Percentiles rank a stretch among this genome's conserved stretches.
phyloP scores from a whole-genome alignment of 2,329 filamentous ascomycete genomes.

The Drechslera avenae region DNA sequence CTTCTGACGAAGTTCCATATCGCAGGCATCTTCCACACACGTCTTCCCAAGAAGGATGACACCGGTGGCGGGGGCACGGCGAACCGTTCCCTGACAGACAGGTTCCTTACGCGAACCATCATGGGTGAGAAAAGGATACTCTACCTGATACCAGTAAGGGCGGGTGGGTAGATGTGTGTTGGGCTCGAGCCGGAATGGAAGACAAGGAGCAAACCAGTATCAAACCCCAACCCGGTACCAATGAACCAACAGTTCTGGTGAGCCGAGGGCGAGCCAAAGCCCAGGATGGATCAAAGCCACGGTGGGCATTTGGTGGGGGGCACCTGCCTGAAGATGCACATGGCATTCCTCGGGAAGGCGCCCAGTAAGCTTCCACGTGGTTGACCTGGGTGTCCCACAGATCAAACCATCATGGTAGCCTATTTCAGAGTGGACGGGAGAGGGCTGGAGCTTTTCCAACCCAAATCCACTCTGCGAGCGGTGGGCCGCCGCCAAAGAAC shows the following conservation, averaged over 20 bases:
- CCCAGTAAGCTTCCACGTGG: neutral
- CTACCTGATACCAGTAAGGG: constrained; percentile 19
- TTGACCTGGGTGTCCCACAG: constrained; percentile 8
- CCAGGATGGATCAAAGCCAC: constrained; percentile 1
- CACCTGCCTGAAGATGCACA: neutral
- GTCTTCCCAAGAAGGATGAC: constrained; percentile 27
- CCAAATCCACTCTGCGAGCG: constrained; percentile 8
- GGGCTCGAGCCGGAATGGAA: constrained; percentile 7
- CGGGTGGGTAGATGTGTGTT: constrained; percentile 1
- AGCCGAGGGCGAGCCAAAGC: constrained; percentile 5
- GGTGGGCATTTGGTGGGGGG: too few species aligned
- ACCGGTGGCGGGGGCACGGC: constrained; percentile 28
- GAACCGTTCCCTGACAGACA: constrained; percentile 25
- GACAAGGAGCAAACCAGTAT: constrained; percentile 12
- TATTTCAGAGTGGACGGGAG: neutral
- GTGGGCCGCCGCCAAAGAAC: constrained; percentile 13
- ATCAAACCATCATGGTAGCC: neutral
- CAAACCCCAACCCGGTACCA: constrained; percentile 6
- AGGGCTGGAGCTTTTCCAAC: neutral
- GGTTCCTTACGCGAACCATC: constrained; percentile 27
- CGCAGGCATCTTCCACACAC: constrained; percentile 36
- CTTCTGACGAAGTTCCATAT: constrained; percentile 21
- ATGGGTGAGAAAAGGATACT: constrained; percentile 20
- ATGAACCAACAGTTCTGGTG: neutral
- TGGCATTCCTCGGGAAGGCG: too few species aligned